Evolutionary conservation across 768 basidiomycete genomes (phyloP).

Genomic region (Lactarius evosmus): DNA sequence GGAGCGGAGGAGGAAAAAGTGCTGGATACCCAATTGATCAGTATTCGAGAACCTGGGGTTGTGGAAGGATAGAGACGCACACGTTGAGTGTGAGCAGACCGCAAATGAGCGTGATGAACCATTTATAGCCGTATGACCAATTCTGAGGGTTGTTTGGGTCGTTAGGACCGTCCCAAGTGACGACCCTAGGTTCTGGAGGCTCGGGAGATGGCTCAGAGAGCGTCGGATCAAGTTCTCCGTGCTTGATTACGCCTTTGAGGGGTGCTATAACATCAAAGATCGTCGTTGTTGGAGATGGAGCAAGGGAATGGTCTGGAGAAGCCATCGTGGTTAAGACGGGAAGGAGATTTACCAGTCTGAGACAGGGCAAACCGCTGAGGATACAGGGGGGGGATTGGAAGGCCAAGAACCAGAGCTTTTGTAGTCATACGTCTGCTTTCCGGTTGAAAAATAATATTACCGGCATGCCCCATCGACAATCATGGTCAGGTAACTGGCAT

Average conservation of each 20-base stretch:
- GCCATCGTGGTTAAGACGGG: not conserved
- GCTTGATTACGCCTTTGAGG: not conserved
- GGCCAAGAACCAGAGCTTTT: not conserved
- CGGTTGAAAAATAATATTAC: not conserved
- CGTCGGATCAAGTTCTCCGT: not conserved
- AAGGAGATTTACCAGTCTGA: not conserved
- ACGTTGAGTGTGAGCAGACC: conserved; percentile 21
- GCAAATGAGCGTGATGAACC: conserved; percentile 17
- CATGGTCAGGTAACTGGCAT: not conserved
- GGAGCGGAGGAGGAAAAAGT: conserved; percentile 32
- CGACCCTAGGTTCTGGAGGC: not conserved
- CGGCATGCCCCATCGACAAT: not conserved
- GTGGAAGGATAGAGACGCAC: conserved; percentile 9
- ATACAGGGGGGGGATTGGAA: not conserved
- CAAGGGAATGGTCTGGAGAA: not conserved
- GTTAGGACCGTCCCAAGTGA: conserved; percentile 13
- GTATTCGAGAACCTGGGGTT: not conserved
- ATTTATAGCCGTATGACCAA: conserved; percentile 8
- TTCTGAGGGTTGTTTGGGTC: conserved; percentile 21
- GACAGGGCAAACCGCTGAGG: not conserved
- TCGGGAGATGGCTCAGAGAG: not conserved
- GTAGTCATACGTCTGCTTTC: not conserved
- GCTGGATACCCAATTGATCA: not conserved
- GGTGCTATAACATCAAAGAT: not conserved
- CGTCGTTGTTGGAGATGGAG: not conserved